Percentiles rank a stretch among this genome's conserved stretches.
These are phyloP conservation scores for Apophysomyces trapeziformis DNA, from an alignment of 371 early-diverging fungal species.

Conservation along the genomic window DNA sequence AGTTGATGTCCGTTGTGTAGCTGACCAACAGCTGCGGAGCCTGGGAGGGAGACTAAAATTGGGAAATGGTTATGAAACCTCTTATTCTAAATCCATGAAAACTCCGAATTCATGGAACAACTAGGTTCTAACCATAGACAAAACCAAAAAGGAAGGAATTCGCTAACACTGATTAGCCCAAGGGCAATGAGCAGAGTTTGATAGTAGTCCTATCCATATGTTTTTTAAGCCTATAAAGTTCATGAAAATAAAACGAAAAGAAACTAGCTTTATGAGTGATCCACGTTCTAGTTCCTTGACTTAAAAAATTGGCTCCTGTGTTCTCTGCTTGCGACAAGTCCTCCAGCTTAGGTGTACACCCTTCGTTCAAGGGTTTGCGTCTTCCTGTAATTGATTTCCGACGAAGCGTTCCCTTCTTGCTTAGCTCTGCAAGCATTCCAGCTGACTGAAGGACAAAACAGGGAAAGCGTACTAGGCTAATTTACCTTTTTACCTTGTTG, in stretches of 20 bases:
- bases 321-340: no score
- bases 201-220: conserved; percentile 26
- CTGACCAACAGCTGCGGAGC: not conserved
- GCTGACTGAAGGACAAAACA: no score
- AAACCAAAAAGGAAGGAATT: conserved; percentile 20
- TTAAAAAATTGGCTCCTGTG: no score
- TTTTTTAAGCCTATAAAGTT: not conserved
- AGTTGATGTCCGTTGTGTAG: not conserved
- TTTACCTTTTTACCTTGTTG: no score
- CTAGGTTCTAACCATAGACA: conserved; percentile 6
- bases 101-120: conserved; percentile 1
- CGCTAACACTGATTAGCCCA: conserved; percentile 21
- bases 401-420: no score
- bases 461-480: no score
- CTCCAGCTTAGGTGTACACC: no score
- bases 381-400: no score
- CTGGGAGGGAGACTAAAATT: not conserved
- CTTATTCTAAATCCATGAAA: not conserved
- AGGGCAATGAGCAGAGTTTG: conserved; percentile 24
- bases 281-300: no score
- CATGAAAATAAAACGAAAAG: not conserved
- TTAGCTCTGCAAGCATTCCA: no score
- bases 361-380: no score
- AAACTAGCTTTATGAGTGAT: not conserved
- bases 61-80: not conserved